Evolutionary conservation across 306 rosid species (phyloP), one percentile per base, ranked within the genome.

Genomic region (Sindora glabra): DNA sequence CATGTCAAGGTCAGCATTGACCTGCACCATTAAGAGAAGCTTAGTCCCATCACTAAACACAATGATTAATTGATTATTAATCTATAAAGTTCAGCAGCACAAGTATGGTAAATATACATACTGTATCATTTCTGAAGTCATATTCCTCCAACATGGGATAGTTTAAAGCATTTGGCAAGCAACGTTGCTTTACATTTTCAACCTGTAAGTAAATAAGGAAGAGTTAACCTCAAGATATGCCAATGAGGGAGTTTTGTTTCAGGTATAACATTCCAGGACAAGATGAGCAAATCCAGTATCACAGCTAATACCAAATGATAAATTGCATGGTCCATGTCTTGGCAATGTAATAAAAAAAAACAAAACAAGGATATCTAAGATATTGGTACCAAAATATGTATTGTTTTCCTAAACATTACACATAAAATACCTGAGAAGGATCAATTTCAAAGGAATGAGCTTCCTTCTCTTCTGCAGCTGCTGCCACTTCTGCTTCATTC

Each of bases 131-230:
- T 83, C 95, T 79, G 81, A 91, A 91, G 80, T 91, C 98, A 36
- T 91, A 91, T 85, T 87, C 98, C 83, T 91, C 98, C 79, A 91
- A 70, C 98, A 91, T 91, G 48, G 98, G 98, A 84, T 85, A 91
- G 77, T 91, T 88, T 60, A 91, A 73, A 23, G 92, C 95, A 76
- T 83, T 83, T 33, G 96, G 95, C 88, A 91, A 70, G 76, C 98
- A 91, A 19, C 92, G 92, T 65, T 91, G 95, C 82, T 91, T 91
- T 48, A 91, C 98, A 75, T 87, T 91, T 74, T 91, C 98, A 62
- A 91, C 98, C 98, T 91, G 86, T 44, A 54, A 34, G 56, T 38
- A 48, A 65, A 56, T 67, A 55, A 45, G 7, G n/a, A 10, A 62
- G 63, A 59, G 8, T n/a, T n/a, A n/a, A n/a, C n/a, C n/a, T n/a